Percentiles rank a stretch among this genome's conserved stretches.
These are phyloP conservation scores for Coemansia sp. DNA, from an alignment of 192 early-diverging fungal genomes.

Conservation along the genomic window DNA sequence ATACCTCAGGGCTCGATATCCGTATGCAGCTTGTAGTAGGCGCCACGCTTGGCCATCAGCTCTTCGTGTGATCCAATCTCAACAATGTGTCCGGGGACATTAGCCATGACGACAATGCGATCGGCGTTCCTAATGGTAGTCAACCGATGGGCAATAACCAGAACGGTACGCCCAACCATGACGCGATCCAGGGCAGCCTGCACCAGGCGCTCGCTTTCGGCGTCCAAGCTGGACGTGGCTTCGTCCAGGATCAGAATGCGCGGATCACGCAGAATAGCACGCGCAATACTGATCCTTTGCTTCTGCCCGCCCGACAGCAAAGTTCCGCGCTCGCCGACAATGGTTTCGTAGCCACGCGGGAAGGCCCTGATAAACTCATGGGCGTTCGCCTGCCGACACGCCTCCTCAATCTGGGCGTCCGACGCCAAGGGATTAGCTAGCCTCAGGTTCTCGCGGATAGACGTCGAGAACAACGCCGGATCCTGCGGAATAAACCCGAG, in stretches of 20 bases:
- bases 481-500: slow-evolving; percentile 81
- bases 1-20: slow-evolving; percentile 5
- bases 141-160: slow-evolving; percentile 85
- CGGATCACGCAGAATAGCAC: slow-evolving; percentile 64
- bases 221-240: slow-evolving; percentile 76
- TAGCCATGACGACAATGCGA: slow-evolving; percentile 73
- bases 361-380: slow-evolving; percentile 64
- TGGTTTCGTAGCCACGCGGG: slow-evolving; percentile 59
- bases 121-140: slow-evolving; percentile 82
- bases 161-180: slow-evolving; percentile 75
- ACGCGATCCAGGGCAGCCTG: slow-evolving; percentile 75
- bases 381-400: slow-evolving; percentile 77
- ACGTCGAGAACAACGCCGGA: slow-evolving; percentile 78
- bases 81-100: slow-evolving; percentile 54
- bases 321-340: slow-evolving; percentile 58
- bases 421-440: slow-evolving; percentile 66
- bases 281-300: slow-evolving; percentile 65
- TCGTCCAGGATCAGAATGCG: slow-evolving; percentile 82
- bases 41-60: slow-evolving; percentile 43
- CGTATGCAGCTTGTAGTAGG: slow-evolving; percentile 46
- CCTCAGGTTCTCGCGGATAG: slow-evolving; percentile 75
- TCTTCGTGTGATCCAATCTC: slow-evolving; percentile 56
- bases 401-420: slow-evolving; percentile 65
- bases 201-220: slow-evolving; percentile 71
- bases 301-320: slow-evolving; percentile 67